Conservation (phyloP, 495 filamentous ascomycete species). For the Xylaria scruposa region DNA sequence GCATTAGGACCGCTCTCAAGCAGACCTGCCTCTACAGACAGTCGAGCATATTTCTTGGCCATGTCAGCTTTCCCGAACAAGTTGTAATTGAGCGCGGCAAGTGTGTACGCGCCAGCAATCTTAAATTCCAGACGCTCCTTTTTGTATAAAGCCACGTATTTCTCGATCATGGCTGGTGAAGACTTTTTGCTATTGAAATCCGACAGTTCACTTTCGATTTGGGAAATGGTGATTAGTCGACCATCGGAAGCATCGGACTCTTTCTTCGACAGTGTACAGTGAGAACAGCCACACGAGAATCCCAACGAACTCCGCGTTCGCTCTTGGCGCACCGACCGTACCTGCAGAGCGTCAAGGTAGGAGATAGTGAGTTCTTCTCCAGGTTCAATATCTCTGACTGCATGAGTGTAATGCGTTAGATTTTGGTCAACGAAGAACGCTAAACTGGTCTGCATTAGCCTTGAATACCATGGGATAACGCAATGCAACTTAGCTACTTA, state of each 20-base stretch:
- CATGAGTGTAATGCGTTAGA: constrained; percentile 36
- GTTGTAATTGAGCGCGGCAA: constrained; percentile 51
- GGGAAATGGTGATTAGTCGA: constrained; percentile 35
- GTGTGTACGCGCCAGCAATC: constrained; percentile 43
- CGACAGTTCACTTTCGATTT: constrained; percentile 35
- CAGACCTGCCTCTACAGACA: constrained; percentile 39
- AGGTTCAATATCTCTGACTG: constrained; percentile 36
- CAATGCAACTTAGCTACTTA: not conserved
- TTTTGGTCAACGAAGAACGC: constrained; percentile 40
- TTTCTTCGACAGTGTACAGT: constrained; percentile 6
- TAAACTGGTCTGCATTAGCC: constrained; percentile 29
- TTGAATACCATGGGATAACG: not conserved
- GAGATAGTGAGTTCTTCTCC: constrained; percentile 46
- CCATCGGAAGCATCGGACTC: constrained; percentile 34
- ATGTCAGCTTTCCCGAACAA: constrained; percentile 35
- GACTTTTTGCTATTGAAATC: constrained; percentile 39
- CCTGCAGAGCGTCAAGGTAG: constrained; percentile 39
- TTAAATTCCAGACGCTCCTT: constrained; percentile 38
- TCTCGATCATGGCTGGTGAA: constrained; percentile 39
- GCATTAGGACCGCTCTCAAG: constrained; percentile 37
- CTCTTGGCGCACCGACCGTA: constrained; percentile 31
- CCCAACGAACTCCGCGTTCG: constrained; percentile 14
- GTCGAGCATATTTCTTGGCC: constrained; percentile 39
- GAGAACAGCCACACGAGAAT: constrained; percentile 23
- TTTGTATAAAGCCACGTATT: constrained; percentile 37